Base-by-base conservation (phyloP, 2,329 filamentous ascomycete genomes). In the Claviceps quebecensis region DNA sequence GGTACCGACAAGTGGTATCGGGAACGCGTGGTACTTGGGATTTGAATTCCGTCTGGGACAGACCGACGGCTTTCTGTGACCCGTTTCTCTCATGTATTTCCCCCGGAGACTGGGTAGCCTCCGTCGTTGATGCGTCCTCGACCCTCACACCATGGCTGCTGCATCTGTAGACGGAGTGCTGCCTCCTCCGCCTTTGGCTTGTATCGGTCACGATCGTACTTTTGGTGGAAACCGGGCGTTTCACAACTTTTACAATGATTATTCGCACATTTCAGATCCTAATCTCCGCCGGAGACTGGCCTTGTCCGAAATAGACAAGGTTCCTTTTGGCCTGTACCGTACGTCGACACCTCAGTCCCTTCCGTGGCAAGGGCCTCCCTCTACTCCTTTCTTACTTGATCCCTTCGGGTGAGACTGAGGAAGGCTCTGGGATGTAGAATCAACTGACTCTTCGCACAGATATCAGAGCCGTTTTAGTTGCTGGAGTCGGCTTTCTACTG, bases 401-500 rank as follows among this genome's bases (percentile, higher is more conserved):
- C 8, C 1, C 8, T 29, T 29, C 1, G 26, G 26, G 26, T 29
- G 8, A n/a, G 16, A 22, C 46, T 13, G 13, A 34, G 38, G 19
- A 29, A 14, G 26, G 9, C 9, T 44, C 40, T 43, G 5, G 11
- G 29, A n/a, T n/a, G n/a, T n/a, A 14, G 23, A 14, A 45, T 7
- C n/a, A 41, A 26, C 50, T 52, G 39, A 49, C 41, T 47, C n/a
- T 44, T 45, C 6, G 5, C 23, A 16, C 45, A 72, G 68, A 90
- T 67, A 73, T 89, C 26, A 79, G 86, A 46, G 83, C 85, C 51
- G 75, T 88, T 3, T 67, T 86, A 6, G 86, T 91, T 2, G 86
- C 86, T 26, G 87, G 87, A 47, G 82, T 87, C 53, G 87, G 87
- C 49, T 91, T 93, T 72, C 88, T 91, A 63, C 83, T 87, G 46